Base-by-base conservation (phyloP, 805 yeast species). In the Helenozyma baotianmanensis region DNA sequence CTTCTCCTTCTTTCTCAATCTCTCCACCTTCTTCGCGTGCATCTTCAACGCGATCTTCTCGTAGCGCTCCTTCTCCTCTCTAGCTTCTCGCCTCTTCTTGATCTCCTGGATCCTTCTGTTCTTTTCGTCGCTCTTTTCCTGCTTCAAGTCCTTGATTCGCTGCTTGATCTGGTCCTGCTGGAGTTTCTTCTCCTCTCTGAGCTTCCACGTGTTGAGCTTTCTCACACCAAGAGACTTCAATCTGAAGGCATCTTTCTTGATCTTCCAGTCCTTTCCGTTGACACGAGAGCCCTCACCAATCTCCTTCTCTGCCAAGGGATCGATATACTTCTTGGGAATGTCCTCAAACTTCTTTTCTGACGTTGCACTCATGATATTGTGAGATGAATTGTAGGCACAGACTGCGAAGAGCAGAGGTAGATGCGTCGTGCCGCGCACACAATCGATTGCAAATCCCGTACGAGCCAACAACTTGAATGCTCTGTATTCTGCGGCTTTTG, bases 1-100 rank as follows among this genome's bases (percentile, higher is more conserved):
- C 82, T 90, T 90, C 56, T 90, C 98, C 54, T 82, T 80, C 68
- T 82, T 80, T 64, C 83, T 80, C 64, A 90, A 57, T 62, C 98
- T 76, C 44, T 88, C 97, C 25, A 88, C 84, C 68, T 78, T 83
- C 79, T 88, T 89, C 26, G 82, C 82, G 55, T 87, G 90, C 95
- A 90, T 85, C 61, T 82, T 86, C 36, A 76, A 72, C 9, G 95
- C 92, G 54, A 90, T 56, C 53, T 69, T 70, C 51, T 83, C 95
- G 53, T 80, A 85, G 50, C 98, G 76, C 56, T 90, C 97, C 59
- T 77, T 78, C 59, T 90, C 98, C 37, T 74, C 96, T 68, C 82
- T 82, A 57, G 77, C 75, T 48, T 80, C 88, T 53, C 82, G 74
- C 60, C 84, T 80, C 46, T 81, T 85, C 64, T 80, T 85, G 33